Conservation (phyloP, 257 asterid genomes). For the Nicotiana obtusifolia region DNA sequence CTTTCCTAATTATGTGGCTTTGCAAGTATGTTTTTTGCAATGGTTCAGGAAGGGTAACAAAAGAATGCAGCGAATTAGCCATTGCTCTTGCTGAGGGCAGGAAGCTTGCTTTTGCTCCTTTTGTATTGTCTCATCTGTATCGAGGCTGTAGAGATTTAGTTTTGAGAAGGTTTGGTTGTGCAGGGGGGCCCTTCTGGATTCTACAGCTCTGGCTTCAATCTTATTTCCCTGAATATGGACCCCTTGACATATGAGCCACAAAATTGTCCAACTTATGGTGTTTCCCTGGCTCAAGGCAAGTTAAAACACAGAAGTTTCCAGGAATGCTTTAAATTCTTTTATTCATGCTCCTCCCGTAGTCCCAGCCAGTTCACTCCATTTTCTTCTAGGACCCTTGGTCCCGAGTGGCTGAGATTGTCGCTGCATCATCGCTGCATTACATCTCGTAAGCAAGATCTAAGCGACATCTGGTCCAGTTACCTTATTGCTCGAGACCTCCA, state of each 20-base stretch:
- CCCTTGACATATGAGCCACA: not conserved
- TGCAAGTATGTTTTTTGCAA: not conserved
- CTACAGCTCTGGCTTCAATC: not conserved
- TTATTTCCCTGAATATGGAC: not conserved
- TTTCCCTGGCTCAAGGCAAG: not conserved
- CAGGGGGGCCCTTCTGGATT: not conserved
- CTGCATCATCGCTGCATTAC: not conserved
- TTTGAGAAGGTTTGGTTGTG: not conserved
- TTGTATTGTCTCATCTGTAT: not conserved
- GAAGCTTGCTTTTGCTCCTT: not conserved
- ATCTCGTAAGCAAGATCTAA: not conserved
- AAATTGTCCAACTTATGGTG: not conserved
- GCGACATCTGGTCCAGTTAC: not conserved
- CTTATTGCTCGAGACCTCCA: not conserved
- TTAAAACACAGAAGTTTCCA: not conserved
- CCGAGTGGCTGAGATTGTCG: not conserved
- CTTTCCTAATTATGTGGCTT: conserved; percentile 5
- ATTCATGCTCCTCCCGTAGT: not conserved
- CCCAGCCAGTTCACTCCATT: not conserved
- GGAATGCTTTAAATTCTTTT: not conserved
- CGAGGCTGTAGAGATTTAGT: not conserved
- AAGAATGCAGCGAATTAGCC: not conserved
- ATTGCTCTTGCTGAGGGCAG: not conserved
- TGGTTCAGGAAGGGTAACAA: not conserved
- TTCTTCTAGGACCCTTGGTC: not conserved